Conservation (phyloP, 495 filamentous ascomycete species). For the Trichoderma virens region DNA sequence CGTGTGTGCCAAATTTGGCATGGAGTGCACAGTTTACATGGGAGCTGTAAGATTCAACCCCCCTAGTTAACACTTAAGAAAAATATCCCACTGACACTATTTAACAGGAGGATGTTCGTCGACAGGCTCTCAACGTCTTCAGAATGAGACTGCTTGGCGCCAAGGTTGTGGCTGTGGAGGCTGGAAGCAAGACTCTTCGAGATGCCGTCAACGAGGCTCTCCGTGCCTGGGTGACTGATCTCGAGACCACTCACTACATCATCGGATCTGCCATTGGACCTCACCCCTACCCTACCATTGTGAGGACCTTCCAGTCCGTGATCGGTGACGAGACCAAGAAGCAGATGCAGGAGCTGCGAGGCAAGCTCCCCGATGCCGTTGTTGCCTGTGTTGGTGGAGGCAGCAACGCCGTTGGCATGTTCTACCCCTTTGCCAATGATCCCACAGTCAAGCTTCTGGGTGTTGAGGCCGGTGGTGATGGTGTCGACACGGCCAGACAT, state of each 20-base stretch:
- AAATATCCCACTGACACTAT: constrained; percentile 16
- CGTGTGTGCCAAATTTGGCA: constrained; percentile 91
- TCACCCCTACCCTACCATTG: constrained; percentile 93
- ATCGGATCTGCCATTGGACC: constrained; percentile 92
- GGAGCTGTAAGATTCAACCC: constrained; percentile 48
- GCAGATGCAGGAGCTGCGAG: constrained; percentile 71
- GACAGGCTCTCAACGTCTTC: constrained; percentile 93
- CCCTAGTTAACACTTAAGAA: constrained; percentile 34
- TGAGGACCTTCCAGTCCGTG: constrained; percentile 89
- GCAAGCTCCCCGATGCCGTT: constrained; percentile 89
- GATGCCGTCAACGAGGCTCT: constrained; percentile 94
- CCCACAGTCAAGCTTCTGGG: constrained; percentile 78
- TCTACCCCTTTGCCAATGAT: constrained; percentile 89
- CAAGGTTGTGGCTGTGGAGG: constrained; percentile 77
- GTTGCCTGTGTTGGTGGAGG: constrained; percentile 95
- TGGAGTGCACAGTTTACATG: constrained; percentile 96
- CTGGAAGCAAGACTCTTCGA: constrained; percentile 76
- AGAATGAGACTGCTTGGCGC: constrained; percentile 93
- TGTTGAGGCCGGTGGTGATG: constrained; percentile 95
- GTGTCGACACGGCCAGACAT: constrained; percentile 80
- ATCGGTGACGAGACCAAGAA: constrained; percentile 89
- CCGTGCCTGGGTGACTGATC: constrained; percentile 77
- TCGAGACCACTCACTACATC: constrained; percentile 91
- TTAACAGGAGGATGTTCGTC: constrained; percentile 69
- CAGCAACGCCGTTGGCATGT: constrained; percentile 87